phyloP scores from a whole-genome alignment of 2,329 filamentous ascomycete species.

The Aureobasidium zeae region DNA sequence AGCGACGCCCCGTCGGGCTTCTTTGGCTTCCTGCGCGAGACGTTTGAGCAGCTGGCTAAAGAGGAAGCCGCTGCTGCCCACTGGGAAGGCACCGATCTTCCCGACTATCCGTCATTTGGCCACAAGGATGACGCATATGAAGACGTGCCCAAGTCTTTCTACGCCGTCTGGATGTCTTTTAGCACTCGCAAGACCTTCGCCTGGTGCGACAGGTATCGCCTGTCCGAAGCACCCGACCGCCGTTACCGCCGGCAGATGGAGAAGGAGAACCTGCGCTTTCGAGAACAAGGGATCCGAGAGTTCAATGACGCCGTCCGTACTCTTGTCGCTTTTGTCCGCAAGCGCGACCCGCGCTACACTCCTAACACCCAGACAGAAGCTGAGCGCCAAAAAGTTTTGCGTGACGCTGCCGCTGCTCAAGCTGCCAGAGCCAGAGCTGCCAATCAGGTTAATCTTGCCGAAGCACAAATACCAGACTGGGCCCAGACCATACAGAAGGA shows the following conservation, averaged over 20 bases:
- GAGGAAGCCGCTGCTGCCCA: slow-evolving; percentile 72
- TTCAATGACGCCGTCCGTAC: slow-evolving; percentile 90
- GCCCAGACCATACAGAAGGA: slow-evolving; percentile 50
- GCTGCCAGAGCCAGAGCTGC: slow-evolving; percentile 73
- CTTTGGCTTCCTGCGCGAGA: slow-evolving; percentile 66
- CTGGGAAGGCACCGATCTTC: slow-evolving; percentile 51
- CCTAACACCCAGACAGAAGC: slow-evolving; percentile 67
- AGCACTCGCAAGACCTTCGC: slow-evolving; percentile 75
- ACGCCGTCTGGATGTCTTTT: slow-evolving; percentile 70
- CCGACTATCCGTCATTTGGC: slow-evolving; percentile 76
- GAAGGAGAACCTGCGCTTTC: slow-evolving; percentile 79
- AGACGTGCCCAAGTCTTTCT: slow-evolving; percentile 69
- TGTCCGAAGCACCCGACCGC: slow-evolving; percentile 80
- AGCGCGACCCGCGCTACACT: slow-evolving; percentile 78
- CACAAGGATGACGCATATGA: slow-evolving; percentile 66
- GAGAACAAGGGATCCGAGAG: slow-evolving; percentile 73
- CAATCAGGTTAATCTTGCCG: slow-evolving; percentile 64
- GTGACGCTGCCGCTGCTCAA: slow-evolving; percentile 72
- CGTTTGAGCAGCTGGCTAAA: slow-evolving; percentile 68
- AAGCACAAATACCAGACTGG: slow-evolving; percentile 61
- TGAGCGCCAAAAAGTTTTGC: slow-evolving; percentile 67
- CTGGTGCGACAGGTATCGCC: slow-evolving; percentile 79
- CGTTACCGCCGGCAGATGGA: slow-evolving; percentile 77
- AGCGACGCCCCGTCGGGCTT: slow-evolving; percentile 74
- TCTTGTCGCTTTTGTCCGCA: slow-evolving; percentile 78